Percentiles rank a stretch among this genome's conserved stretches.
These are phyloP conservation scores for Oenanthe sinensis DNA, from an alignment of 129 eudicot genomes.

Conservation along the genomic window DNA sequence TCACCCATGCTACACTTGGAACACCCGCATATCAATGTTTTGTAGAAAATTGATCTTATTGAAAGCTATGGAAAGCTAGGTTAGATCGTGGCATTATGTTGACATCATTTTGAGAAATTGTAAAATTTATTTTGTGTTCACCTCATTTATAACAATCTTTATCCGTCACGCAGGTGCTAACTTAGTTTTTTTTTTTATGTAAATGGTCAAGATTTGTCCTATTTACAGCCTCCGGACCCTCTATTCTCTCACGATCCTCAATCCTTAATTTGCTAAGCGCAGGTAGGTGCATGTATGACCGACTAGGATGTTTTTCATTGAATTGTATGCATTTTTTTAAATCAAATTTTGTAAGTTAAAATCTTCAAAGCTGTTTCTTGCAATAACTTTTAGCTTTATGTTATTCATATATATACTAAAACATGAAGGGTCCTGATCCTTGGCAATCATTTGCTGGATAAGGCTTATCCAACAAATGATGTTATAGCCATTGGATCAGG, in stretches of 20 bases:
- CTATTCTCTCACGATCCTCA: constrained; percentile 82
- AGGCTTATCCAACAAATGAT: too few relatives aligned
- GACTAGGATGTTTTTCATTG: background rate
- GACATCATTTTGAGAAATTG: background rate
- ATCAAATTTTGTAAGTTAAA: background rate
- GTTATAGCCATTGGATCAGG: too few relatives aligned
- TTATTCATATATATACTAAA: too few relatives aligned
- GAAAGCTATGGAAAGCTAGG: constrained; percentile 87
- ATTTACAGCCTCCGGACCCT: constrained; percentile 30
- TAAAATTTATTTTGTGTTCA: background rate
- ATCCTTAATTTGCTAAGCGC: constrained; percentile 76
- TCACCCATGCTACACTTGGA: constrained; percentile 80
- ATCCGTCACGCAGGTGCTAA: constrained; percentile 57
- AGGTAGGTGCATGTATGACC: constrained; percentile 30
- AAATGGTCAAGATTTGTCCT: constrained; percentile 77
- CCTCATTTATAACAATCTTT: constrained; percentile 3
- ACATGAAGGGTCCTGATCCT: too few relatives aligned
- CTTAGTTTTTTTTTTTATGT: constrained; percentile 77
- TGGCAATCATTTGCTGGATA: too few relatives aligned
- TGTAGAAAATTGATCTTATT: constrained; percentile 74
- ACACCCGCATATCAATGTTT: constrained; percentile 63
- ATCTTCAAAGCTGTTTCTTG: too few relatives aligned
- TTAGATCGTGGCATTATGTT: constrained; percentile 14
- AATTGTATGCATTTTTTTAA: background rate
- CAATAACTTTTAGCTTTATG: background rate